Percentiles rank a stretch among this genome's conserved stretches.
Conservation (phyloP, 192 early-diverging fungal species). For the Podila epigama region DNA sequence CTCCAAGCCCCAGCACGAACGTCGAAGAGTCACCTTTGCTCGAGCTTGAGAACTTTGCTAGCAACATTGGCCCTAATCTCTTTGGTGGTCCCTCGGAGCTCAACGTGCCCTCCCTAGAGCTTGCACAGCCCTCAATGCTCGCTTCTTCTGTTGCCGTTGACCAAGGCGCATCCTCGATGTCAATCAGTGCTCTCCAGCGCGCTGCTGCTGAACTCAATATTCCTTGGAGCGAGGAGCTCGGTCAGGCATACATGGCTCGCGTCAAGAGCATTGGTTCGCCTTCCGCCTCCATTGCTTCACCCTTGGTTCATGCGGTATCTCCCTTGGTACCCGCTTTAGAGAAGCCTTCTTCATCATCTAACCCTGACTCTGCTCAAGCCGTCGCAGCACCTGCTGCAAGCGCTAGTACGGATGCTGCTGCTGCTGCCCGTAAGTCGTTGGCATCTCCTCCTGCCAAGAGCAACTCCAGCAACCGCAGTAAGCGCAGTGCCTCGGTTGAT, state of each 20-base stretch:
- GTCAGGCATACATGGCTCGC: constrained; percentile 2
- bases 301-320: neutral
- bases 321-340: no score
- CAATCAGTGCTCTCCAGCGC: constrained; percentile 7
- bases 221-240: constrained; percentile 22
- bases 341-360: no score
- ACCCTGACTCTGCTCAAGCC: no score
- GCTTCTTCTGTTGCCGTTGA: neutral
- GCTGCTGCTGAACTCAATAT: constrained; percentile 26
- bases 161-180: neutral
- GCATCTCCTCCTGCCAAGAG: neutral
- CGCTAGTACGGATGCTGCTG: no score
- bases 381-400: no score
- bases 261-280: neutral
- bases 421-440: neutral
- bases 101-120: neutral
- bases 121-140: neutral
- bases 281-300: neutral
- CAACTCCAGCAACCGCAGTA: constrained; percentile 3
- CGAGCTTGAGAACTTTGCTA: neutral
- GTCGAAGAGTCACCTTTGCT: constrained; percentile 8
- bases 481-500: constrained; percentile 1
- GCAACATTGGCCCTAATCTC: neutral
- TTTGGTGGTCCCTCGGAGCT: constrained; percentile 7
- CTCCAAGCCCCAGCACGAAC: constrained; percentile 3